Evolutionary conservation across 345 rosid genomes (phyloP).

Genomic region (Camelina laxa): DNA sequence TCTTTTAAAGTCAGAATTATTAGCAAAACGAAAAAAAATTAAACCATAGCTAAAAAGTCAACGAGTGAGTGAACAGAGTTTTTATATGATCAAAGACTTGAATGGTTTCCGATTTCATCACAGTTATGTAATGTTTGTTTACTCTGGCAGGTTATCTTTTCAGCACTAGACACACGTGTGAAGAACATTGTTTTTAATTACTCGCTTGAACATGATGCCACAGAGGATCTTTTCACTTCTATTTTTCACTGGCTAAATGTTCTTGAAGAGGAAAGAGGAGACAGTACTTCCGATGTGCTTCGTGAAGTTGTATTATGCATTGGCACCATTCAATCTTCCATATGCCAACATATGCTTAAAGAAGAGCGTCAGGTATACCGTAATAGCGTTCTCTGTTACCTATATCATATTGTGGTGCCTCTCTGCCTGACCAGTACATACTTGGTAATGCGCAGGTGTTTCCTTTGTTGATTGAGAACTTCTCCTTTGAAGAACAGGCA

Average conservation of each 20-base stretch:
- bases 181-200: slow-evolving; percentile 62
- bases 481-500: slow-evolving; percentile 64
- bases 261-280: slow-evolving; percentile 45
- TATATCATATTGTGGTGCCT: not conserved
- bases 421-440: not conserved
- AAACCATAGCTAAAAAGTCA: slow-evolving; percentile 5
- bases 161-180: slow-evolving; percentile 58
- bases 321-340: slow-evolving; percentile 57
- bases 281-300: slow-evolving; percentile 37
- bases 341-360: slow-evolving; percentile 74
- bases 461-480: slow-evolving; percentile 62
- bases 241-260: slow-evolving; percentile 50
- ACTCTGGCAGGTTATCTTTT: slow-evolving; percentile 63
- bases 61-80: not conserved
- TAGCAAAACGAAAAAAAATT: not conserved
- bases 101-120: not conserved
- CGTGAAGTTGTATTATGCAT: slow-evolving; percentile 58
- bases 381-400: not conserved
- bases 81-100: not conserved
- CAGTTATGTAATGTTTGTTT: no score
- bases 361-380: slow-evolving; percentile 72
- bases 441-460: slow-evolving; percentile 58
- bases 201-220: slow-evolving; percentile 72
- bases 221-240: slow-evolving; percentile 55
- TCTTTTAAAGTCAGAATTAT: no score